Base-by-base conservation (phyloP, 306 rosid species). In the Corylus avellana region DNA sequence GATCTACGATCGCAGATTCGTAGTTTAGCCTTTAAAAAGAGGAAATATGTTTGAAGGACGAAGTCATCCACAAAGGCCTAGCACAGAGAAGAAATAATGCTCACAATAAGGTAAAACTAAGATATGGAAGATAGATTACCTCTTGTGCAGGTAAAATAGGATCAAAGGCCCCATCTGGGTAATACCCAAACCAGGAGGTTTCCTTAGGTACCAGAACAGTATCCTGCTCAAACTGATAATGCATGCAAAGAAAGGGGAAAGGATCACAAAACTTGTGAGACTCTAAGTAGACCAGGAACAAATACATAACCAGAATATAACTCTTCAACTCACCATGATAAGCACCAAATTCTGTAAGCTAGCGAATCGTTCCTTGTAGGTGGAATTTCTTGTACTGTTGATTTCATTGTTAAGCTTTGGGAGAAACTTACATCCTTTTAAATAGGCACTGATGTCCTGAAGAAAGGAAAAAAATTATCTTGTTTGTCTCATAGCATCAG, bases 351-450 rank as follows among this genome's bases (percentile, higher is more conserved):
- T 90, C 75, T 92, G 83, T 75, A 94, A 72, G 91, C 96, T 94
- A n/a, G 90, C 55, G 75, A 94, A 91, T 76, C 96, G 86, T 76
- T 88, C 85, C 85, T 69, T 89, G 85, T 89, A 94, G 2, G 90
- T 92, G 16, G 86, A 73, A 74, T 92, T 94, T 75, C 84, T 90
- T 44, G 29, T 47, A 49, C n/a, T 61, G 12, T 17, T 20, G 63
- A 84, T 86, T 87, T 94, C 98, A 37, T 94, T 94, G 75, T 94
- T 94, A 68, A 94, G 93, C 84, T 84, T 84, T 12, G 97, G 98
- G 73, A 94, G 98, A 82, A 88, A 94, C 69, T 12, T 86, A 72
- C 97, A 92, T 32, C 91, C 94, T n/a, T 59, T 75, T 56, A 89
- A 37, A 80, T 94, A 94, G 83, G 42, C 84, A 51, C 27, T 48